Evolutionary conservation across 2,329 filamentous ascomycete genomes (phyloP).

Genomic region (Fulvia fulva): DNA sequence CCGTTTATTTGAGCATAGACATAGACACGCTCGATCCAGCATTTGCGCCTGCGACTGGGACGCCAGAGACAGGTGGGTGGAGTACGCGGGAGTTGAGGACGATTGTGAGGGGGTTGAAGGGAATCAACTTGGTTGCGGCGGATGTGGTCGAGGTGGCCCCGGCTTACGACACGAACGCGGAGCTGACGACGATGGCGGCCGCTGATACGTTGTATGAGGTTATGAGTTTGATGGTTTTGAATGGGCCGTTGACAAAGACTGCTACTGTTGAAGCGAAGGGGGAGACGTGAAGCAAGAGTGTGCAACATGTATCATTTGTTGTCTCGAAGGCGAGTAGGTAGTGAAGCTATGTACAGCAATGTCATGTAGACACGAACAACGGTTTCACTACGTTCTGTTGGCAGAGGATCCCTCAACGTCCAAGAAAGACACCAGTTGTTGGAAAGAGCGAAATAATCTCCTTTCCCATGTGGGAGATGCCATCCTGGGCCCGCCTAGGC

Average conservation of each 20-base stretch:
- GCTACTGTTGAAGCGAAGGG: slow-evolving; percentile 24
- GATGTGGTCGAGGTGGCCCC: slow-evolving; percentile 73
- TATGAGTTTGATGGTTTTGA: slow-evolving; percentile 79
- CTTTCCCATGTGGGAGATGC: too few species aligned
- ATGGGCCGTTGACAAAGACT: slow-evolving; percentile 59
- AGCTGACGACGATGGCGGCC: slow-evolving; percentile 69
- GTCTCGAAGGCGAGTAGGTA: background rate
- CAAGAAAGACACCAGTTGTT: background rate
- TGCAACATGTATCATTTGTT: background rate
- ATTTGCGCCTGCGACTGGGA: slow-evolving; percentile 71
- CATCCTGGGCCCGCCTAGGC: background rate
- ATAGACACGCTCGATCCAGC: slow-evolving; percentile 86
- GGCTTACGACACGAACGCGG: slow-evolving; percentile 68
- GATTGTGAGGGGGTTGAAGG: slow-evolving; percentile 65
- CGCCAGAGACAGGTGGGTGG: slow-evolving; percentile 74
- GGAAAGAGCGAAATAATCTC: background rate
- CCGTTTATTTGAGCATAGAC: slow-evolving; percentile 78
- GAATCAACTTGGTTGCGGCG: slow-evolving; percentile 64
- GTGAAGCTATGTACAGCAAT: background rate
- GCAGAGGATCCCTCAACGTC: background rate
- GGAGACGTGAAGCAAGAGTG: slow-evolving; percentile 16
- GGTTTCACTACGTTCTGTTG: background rate
- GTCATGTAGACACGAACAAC: background rate
- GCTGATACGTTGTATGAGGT: slow-evolving; percentile 72
- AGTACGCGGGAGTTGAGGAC: slow-evolving; percentile 68